Conservation (phyloP, 352 stramenopile genomes). For the Stephanocyclus meneghinianus region DNA sequence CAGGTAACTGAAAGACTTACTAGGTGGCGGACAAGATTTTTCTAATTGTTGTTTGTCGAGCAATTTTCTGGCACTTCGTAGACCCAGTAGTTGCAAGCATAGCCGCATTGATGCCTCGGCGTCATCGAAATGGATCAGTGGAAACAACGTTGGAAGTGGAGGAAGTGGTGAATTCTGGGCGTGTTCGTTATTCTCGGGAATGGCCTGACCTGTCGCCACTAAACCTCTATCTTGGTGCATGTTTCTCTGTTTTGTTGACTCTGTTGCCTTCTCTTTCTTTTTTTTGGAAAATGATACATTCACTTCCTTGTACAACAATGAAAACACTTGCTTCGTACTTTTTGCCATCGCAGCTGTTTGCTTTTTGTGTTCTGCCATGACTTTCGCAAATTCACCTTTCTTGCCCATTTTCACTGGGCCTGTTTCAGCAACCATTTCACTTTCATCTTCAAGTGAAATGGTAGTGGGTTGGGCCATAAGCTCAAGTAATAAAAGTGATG, state of each 20-base stretch:
- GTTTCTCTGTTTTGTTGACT: conserved; percentile 39
- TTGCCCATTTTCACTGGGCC: conserved; percentile 38
- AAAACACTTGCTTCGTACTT: conserved; percentile 44
- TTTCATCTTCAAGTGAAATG: conserved; percentile 38
- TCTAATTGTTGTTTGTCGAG: conserved; percentile 43
- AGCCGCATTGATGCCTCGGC: conserved; percentile 66
- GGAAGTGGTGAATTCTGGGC: conserved; percentile 26
- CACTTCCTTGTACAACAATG: conserved; percentile 39
- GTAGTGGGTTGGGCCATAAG: conserved; percentile 79
- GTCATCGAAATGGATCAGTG: conserved; percentile 60
- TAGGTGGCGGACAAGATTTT: conserved; percentile 48
- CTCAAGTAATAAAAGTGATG: conserved; percentile 73
- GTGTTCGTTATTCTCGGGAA: conserved; percentile 18
- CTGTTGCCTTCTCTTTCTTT: conserved; percentile 54
- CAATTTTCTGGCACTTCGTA: conserved; percentile 43
- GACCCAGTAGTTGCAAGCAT: conserved; percentile 70
- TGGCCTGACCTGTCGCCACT: background rate
- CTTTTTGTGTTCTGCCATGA: conserved; percentile 51
- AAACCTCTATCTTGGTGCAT: conserved; percentile 32
- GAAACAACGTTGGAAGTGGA: conserved; percentile 66
- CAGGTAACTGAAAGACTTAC: conserved; percentile 6
- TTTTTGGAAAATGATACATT: conserved; percentile 39
- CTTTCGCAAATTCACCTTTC: conserved; percentile 55
- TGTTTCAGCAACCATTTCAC: conserved; percentile 21
- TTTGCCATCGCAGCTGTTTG: conserved; percentile 35